These are phyloP conservation scores for Halophytophthora polymorphica DNA, from an alignment of 352 stramenopile genomes.

Conservation along the genomic window DNA sequence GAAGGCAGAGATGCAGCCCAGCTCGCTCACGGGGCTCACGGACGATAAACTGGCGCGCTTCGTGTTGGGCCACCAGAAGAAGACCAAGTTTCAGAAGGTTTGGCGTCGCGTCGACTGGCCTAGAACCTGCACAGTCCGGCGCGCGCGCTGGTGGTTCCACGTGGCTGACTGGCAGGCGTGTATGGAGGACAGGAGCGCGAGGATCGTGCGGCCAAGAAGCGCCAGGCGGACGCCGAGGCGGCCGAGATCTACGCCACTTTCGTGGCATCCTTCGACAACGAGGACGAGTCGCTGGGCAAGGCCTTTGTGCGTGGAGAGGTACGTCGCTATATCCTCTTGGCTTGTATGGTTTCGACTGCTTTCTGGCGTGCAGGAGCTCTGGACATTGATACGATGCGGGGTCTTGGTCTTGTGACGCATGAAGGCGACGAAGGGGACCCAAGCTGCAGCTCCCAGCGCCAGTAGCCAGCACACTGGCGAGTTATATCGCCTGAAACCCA, in stretches of 20 bases:
- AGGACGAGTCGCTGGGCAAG: slow-evolving; percentile 59
- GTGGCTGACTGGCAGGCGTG: neutral
- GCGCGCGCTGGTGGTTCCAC: slow-evolving; percentile 1
- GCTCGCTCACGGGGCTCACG: slow-evolving; percentile 59
- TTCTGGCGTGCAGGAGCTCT: neutral
- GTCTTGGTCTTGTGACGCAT: neutral
- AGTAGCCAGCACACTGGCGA: slow-evolving; percentile 8
- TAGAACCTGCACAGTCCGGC: slow-evolving; percentile 7
- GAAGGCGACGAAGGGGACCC: slow-evolving; percentile 3
- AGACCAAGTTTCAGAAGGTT: slow-evolving; percentile 87
- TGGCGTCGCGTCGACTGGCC: slow-evolving; percentile 1
- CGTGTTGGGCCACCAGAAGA: slow-evolving; percentile 76
- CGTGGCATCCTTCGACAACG: slow-evolving; percentile 86
- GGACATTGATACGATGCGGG: neutral
- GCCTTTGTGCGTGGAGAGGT: slow-evolving; percentile 52
- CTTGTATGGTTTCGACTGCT: neutral
- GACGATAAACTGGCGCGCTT: slow-evolving; percentile 81
- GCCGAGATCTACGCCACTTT: slow-evolving; percentile 88
- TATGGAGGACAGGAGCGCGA: slow-evolving; percentile 48
- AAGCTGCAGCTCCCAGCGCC: slow-evolving; percentile 4
- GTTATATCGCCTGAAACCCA: slow-evolving; percentile 38
- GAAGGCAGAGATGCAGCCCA: slow-evolving; percentile 62
- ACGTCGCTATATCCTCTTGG: neutral
- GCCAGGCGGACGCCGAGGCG: slow-evolving; percentile 80
- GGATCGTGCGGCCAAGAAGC: slow-evolving; percentile 81